Conservation (phyloP, 1,139 yeast genomes). For the Saccharomyces hybrid region DNA sequence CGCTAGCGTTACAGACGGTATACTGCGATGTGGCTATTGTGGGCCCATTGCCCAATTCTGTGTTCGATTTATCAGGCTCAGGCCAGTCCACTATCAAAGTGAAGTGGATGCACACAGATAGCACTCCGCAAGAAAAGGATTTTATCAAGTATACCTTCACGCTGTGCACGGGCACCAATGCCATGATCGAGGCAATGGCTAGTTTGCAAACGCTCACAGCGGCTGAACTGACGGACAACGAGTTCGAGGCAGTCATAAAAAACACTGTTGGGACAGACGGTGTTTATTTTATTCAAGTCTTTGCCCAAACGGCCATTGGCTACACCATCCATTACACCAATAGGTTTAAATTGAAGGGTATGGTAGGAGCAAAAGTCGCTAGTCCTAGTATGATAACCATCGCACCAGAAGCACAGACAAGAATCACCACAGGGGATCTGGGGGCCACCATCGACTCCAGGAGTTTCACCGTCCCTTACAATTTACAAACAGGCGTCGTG, state of each 20-base stretch:
- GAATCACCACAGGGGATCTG: conserved; percentile 34
- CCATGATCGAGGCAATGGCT: conserved; percentile 39
- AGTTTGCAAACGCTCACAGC: conserved; percentile 32
- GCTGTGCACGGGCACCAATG: conserved; percentile 65
- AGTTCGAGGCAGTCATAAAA: conserved; percentile 38
- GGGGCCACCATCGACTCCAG: conserved; percentile 24
- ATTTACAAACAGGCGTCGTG: conserved; percentile 64
- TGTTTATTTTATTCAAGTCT: conserved; percentile 58
- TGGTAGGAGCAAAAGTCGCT: conserved; percentile 53
- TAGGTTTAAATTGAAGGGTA: conserved; percentile 57
- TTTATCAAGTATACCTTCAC: conserved; percentile 44
- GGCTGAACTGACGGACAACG: conserved; percentile 23
- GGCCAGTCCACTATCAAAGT: conserved; percentile 42
- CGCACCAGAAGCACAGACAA: conserved; percentile 34
- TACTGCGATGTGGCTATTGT: conserved; percentile 45
- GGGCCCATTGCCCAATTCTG: conserved; percentile 41
- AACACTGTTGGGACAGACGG: conserved; percentile 51
- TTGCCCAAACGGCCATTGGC: conserved; percentile 38
- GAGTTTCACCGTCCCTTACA: conserved; percentile 52
- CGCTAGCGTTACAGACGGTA: conserved; percentile 3
- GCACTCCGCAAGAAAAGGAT: conserved; percentile 40
- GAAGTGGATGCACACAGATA: conserved; percentile 52
- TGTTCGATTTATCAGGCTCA: conserved; percentile 41
- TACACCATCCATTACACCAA: conserved; percentile 64
- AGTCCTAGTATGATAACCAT: conserved; percentile 23